Evolutionary conservation across 164 flowering plant genomes (phyloP).

Genomic region (Vitis riparia): DNA sequence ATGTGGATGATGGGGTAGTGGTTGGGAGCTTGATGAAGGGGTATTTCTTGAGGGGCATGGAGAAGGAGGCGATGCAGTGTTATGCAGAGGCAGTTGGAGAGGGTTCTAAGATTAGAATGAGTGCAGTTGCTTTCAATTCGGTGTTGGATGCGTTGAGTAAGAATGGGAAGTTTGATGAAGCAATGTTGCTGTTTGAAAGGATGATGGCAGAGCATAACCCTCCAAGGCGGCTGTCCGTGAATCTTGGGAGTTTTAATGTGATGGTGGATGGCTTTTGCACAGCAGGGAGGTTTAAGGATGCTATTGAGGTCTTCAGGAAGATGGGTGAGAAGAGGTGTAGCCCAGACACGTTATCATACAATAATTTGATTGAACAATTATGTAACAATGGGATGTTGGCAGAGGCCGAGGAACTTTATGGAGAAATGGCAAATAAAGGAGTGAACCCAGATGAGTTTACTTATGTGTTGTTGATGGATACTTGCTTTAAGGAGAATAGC

Average conservation of each 20-base stretch:
- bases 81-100: slow-evolving; percentile 50
- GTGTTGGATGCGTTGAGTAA: slow-evolving; percentile 77
- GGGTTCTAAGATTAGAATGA: slow-evolving; percentile 51
- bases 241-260: slow-evolving; percentile 86
- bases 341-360: slow-evolving; percentile 75
- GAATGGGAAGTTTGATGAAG: slow-evolving; percentile 80
- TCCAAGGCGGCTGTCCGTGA: slow-evolving; percentile 59
- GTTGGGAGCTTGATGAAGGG: slow-evolving; percentile 82
- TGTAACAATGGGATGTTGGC: slow-evolving; percentile 63
- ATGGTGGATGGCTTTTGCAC: slow-evolving; percentile 75
- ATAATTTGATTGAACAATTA: slow-evolving; percentile 80
- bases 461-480: slow-evolving; percentile 65
- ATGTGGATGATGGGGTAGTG: slow-evolving; percentile 60
- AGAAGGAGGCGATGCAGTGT: slow-evolving; percentile 81
- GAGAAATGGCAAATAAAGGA: slow-evolving; percentile 63
- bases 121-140: slow-evolving; percentile 65
- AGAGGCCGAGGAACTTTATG: slow-evolving; percentile 72
- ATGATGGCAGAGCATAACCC: slow-evolving; percentile 68
- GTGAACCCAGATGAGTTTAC: slow-evolving; percentile 84
- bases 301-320: slow-evolving; percentile 64
- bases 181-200: slow-evolving; percentile 61
- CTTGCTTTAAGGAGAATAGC: slow-evolving; percentile 62
- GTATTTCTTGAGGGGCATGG: slow-evolving; percentile 76
- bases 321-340: slow-evolving; percentile 76
- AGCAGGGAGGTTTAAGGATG: slow-evolving; percentile 63